phyloP scores from a whole-genome alignment of 345 rosid species.

The Moricandia arvensis region DNA sequence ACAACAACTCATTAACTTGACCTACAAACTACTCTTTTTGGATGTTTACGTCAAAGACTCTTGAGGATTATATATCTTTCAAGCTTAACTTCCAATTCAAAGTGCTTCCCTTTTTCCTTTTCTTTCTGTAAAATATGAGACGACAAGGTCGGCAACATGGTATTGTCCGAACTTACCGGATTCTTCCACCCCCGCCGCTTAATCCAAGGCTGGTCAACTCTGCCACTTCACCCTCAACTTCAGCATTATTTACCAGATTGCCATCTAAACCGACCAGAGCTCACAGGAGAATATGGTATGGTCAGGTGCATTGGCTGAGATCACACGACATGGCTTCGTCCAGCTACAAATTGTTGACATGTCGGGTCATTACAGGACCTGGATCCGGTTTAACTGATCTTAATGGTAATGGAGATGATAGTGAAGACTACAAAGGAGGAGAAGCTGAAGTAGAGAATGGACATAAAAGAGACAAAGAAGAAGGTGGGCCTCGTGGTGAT shows the following conservation, averaged over 20 bases:
- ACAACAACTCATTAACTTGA: conserved; percentile 36
- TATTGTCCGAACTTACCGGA: conserved; percentile 50
- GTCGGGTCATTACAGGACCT: conserved; percentile 43
- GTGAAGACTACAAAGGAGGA: conserved; percentile 17
- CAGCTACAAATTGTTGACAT: conserved; percentile 38
- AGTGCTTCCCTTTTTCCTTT: neutral
- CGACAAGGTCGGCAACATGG: conserved; percentile 73
- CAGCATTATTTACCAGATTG: conserved; percentile 46
- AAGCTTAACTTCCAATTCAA: conserved; percentile 16
- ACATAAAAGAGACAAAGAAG: conserved; percentile 4
- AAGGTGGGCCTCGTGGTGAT: conserved; percentile 19
- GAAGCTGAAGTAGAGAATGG: neutral
- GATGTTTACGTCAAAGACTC: conserved; percentile 23
- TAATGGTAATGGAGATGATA: conserved; percentile 29
- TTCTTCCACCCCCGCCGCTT: conserved; percentile 46
- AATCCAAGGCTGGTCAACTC: conserved; percentile 44
- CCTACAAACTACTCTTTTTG: conserved; percentile 28
- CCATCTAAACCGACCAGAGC: conserved; percentile 49
- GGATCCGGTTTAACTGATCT: conserved; percentile 40
- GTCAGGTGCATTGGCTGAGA: conserved; percentile 46
- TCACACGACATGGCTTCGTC: conserved; percentile 41
- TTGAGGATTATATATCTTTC: conserved; percentile 1
- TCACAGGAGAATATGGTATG: conserved; percentile 56
- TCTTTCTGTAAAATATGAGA: conserved; percentile 44
- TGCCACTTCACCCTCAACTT: conserved; percentile 42